Evolutionary conservation across 2,329 filamentous ascomycete species (phyloP).

Genomic region (Xylariales sp.): DNA sequence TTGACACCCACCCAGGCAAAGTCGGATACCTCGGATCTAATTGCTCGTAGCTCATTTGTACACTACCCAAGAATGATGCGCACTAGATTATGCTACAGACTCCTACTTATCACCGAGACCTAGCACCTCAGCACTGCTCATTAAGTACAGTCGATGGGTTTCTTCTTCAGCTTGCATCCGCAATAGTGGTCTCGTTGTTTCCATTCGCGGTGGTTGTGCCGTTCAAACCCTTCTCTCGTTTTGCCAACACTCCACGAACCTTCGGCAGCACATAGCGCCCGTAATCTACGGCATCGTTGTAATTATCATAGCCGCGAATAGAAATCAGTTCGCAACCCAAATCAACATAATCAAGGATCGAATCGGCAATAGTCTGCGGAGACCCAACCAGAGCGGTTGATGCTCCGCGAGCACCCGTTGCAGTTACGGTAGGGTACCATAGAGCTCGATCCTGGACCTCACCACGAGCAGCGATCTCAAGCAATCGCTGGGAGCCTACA

Average conservation of each 20-base stretch:
- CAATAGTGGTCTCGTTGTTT: no score
- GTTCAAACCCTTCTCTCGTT: no score
- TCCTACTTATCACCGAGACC: no score
- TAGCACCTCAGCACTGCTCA: no score
- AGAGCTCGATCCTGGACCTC: conserved; percentile 57
- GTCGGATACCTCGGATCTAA: no score
- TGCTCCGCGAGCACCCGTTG: conserved; percentile 54
- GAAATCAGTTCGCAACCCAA: conserved; percentile 53
- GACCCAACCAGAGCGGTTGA: conserved; percentile 56
- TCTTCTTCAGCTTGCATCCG: no score
- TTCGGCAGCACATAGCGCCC: conserved; percentile 49
- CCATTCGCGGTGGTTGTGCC: no score
- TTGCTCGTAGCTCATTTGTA: no score
- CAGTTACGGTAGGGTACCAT: conserved; percentile 61
- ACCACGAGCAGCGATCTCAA: conserved; percentile 50
- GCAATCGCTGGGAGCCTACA: conserved; percentile 52
- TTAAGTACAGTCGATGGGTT: no score
- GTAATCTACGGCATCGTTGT: conserved; percentile 56
- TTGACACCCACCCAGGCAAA: no score
- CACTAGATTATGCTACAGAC: no score
- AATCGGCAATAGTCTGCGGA: conserved; percentile 46
- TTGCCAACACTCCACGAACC: conserved; percentile 56
- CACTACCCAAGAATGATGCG: no score
- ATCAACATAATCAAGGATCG: conserved; percentile 53
- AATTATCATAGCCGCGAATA: conserved; percentile 57